A percentile compares a stretch with the other conserved stretches of the same genome.
Conservation (phyloP, 169 alveolate species). For the Plasmodium malariae region DNA sequence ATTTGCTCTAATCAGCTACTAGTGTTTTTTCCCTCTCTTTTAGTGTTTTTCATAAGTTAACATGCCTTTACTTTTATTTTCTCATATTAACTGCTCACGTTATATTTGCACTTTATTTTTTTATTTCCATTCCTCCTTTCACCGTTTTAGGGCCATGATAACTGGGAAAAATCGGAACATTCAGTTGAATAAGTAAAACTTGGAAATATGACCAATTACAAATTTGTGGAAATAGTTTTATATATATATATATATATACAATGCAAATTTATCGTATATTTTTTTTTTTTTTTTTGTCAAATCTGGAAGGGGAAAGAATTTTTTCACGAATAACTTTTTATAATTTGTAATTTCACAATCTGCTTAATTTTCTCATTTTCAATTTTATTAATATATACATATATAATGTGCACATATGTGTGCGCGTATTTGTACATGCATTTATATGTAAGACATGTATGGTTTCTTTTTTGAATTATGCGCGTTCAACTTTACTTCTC, state of each 20-base stretch:
- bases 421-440: too few species aligned
- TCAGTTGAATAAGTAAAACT: constrained; percentile 13
- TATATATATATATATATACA: too few species aligned
- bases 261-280: background rate
- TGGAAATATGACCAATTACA: constrained; percentile 6
- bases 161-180: constrained; percentile 51
- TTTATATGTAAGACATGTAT: too few species aligned
- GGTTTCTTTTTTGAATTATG: too few species aligned
- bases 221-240: too few species aligned
- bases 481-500: too few species aligned
- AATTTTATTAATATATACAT: too few species aligned
- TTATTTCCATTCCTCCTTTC: background rate
- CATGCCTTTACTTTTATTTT: background rate
- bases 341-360: background rate
- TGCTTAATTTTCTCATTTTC: too few species aligned
- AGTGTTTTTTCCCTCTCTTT: too few species aligned
- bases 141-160: constrained; percentile 55
- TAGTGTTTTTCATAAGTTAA: background rate
- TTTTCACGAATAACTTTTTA: background rate
- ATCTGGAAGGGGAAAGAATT: background rate
- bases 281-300: constrained; percentile 7
- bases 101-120: background rate
- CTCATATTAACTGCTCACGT: background rate
- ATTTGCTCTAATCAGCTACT: too few species aligned
- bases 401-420: too few species aligned